phyloP scores from a whole-genome alignment of 768 basidiomycete genomes.

The Mycena galericulata region DNA sequence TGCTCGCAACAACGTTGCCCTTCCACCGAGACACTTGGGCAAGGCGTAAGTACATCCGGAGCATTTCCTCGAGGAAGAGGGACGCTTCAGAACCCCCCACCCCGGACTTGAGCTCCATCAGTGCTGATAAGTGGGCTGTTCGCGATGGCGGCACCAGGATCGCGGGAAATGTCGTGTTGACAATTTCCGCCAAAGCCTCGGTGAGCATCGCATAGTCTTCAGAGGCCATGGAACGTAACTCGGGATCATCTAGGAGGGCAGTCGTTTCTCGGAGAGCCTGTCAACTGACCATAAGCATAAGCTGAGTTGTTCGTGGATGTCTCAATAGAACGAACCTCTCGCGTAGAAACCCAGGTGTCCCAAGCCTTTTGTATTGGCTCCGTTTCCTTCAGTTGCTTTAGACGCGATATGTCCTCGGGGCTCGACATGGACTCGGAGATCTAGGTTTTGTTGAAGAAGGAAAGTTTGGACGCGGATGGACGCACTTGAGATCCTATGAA shows the following conservation, averaged over 20 bases:
- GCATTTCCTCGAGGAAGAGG: conserved; percentile 81
- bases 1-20: conserved; percentile 67
- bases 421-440: conserved; percentile 65
- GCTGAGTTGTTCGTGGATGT: conserved; percentile 10
- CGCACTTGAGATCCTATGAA: conserved; percentile 58
- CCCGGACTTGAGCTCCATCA: conserved; percentile 93
- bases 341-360: conserved; percentile 68
- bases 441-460: conserved; percentile 44
- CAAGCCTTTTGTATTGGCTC: conserved; percentile 78
- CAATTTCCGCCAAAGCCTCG: conserved; percentile 45
- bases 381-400: conserved; percentile 75
- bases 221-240: conserved; percentile 80
- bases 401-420: conserved; percentile 65
- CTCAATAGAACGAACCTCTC: conserved; percentile 59
- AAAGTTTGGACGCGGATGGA: conserved; percentile 5
- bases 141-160: conserved; percentile 80
- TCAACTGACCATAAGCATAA: conserved; percentile 45
- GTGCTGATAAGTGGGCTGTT: conserved; percentile 75
- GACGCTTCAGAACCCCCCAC: conserved; percentile 92
- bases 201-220: conserved; percentile 71
- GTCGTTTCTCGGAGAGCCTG: conserved; percentile 76
- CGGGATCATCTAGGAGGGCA: conserved; percentile 76
- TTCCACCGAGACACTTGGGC: conserved; percentile 71
- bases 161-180: conserved; percentile 67
- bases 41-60: conserved; percentile 85